A percentile compares a stretch with the other conserved stretches of the same genome.
Evolutionary conservation across 768 basidiomycete species (phyloP).

Genomic region (Exidia glandulosa): DNA sequence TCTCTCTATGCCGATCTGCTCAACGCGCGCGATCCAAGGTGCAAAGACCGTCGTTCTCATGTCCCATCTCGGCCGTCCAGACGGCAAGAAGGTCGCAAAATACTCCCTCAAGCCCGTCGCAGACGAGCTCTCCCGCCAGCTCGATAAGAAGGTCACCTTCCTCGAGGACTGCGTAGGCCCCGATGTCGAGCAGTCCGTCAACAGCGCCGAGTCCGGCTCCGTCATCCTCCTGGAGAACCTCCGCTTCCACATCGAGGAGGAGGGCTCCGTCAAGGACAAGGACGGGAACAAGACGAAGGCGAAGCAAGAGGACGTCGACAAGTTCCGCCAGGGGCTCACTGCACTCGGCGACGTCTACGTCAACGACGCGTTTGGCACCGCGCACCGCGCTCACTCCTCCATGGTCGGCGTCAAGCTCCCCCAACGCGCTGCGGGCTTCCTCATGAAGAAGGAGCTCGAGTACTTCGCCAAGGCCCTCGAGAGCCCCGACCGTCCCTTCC

Average conservation of each 20-base stretch:
- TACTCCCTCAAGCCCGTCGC: constrained; percentile 88
- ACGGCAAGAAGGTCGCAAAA: constrained; percentile 80
- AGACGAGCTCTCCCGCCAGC: constrained; percentile 61
- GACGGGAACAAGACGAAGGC: constrained; percentile 95
- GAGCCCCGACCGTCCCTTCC: constrained; percentile 87
- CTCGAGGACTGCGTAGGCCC: constrained; percentile 76
- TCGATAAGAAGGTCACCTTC: constrained; percentile 69
- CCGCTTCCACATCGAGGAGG: constrained; percentile 97
- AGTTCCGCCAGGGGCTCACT: constrained; percentile 83
- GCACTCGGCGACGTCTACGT: constrained; percentile 91
- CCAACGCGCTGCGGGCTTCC: constrained; percentile 87
- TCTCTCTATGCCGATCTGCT: neutral
- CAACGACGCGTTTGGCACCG: constrained; percentile 98
- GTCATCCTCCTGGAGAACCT: constrained; percentile 93
- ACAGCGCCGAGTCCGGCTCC: constrained; percentile 50
- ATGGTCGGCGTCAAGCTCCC: constrained; percentile 96
- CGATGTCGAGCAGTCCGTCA: constrained; percentile 71
- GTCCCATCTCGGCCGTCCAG: constrained; percentile 97
- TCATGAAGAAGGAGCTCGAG: constrained; percentile 98
- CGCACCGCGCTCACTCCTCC: constrained; percentile 95
- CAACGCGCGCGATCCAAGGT: constrained; percentile 30
- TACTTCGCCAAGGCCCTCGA: constrained; percentile 98
- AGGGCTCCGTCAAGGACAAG: constrained; percentile 87
- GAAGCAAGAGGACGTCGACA: constrained; percentile 62
- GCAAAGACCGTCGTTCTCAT: constrained; percentile 82